phyloP scores from a whole-genome alignment of 345 rosid genomes.

The Murraya koenigii region DNA sequence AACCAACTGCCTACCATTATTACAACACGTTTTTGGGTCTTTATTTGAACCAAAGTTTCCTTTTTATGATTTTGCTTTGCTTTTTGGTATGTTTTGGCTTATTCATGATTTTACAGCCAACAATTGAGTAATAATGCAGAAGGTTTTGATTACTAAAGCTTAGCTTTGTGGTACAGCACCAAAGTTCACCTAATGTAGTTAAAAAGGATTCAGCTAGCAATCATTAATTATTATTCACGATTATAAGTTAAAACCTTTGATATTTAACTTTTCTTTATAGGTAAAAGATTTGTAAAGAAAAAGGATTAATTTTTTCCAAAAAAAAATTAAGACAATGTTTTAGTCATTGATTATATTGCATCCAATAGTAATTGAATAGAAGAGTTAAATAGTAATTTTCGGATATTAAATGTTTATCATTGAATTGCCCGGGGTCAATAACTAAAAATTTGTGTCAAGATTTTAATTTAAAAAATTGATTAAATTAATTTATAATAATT shows the following conservation, averaged over 20 bases:
- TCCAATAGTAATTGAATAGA: too few species aligned
- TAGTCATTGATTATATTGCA: too few species aligned
- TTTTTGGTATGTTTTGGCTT: not conserved
- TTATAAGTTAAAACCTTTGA: not conserved
- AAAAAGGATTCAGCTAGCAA: not conserved
- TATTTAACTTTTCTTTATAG: not conserved
- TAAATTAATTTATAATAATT: too few species aligned
- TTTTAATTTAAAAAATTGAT: too few species aligned
- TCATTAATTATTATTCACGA: not conserved
- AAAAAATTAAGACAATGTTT: too few species aligned
- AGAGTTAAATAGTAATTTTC: too few species aligned
- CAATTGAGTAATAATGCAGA: conserved; percentile 14
- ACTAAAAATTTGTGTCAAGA: too few species aligned
- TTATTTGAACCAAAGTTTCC: not conserved
- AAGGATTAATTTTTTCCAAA: too few species aligned
- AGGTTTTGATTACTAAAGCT: not conserved
- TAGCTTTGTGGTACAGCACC: not conserved
- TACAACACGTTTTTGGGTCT: not conserved
- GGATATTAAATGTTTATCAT: too few species aligned
- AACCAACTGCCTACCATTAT: not conserved
- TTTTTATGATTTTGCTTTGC: not conserved
- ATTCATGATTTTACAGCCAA: not conserved
- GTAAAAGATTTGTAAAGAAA: too few species aligned
- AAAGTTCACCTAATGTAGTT: not conserved
- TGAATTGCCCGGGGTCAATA: too few species aligned